A percentile compares a stretch with the other conserved stretches of the same genome.
Conservation (phyloP, 192 early-diverging fungal species). For the Geranomyces michiganensis region DNA sequence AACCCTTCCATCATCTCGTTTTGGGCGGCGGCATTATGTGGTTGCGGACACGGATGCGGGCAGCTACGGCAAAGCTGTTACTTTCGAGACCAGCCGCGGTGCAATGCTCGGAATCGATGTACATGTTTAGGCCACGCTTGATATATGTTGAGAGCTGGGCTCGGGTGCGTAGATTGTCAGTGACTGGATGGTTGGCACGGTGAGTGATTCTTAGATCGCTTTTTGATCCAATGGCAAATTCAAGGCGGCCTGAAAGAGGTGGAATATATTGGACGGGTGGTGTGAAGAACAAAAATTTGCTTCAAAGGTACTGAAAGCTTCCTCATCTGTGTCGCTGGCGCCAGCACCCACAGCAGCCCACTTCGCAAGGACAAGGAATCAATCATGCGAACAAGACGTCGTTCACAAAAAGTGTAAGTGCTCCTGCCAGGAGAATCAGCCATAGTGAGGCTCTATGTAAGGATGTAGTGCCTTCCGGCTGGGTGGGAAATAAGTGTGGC, state of each 20-base stretch:
- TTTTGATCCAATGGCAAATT: conserved; percentile 90
- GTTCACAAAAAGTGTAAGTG: no score
- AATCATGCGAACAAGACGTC: no score
- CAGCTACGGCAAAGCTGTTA: conserved; percentile 57
- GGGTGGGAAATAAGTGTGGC: no score
- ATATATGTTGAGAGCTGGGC: conserved; percentile 94
- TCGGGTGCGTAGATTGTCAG: conserved; percentile 79
- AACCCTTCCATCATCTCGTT: conserved; percentile 61
- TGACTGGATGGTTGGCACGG: conserved; percentile 84
- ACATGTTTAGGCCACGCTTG: conserved; percentile 48
- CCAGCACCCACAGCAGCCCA: no score
- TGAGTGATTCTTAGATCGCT: conserved; percentile 73
- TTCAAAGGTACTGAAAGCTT: no score
- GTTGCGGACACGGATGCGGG: conserved; percentile 68
- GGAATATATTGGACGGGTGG: conserved; percentile 39
- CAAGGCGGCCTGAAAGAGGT: conserved; percentile 30
- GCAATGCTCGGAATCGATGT: not conserved
- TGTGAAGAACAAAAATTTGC: no score
- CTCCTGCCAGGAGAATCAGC: no score
- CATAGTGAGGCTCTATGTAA: no score
- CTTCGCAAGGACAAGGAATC: no score
- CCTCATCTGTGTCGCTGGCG: no score
- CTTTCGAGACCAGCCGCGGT: conserved; percentile 44
- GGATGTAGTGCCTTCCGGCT: no score
- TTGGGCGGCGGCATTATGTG: conserved; percentile 72